phyloP scores from a whole-genome alignment of 208 protist species.

The Leptomonas pyrrhocoris region DNA sequence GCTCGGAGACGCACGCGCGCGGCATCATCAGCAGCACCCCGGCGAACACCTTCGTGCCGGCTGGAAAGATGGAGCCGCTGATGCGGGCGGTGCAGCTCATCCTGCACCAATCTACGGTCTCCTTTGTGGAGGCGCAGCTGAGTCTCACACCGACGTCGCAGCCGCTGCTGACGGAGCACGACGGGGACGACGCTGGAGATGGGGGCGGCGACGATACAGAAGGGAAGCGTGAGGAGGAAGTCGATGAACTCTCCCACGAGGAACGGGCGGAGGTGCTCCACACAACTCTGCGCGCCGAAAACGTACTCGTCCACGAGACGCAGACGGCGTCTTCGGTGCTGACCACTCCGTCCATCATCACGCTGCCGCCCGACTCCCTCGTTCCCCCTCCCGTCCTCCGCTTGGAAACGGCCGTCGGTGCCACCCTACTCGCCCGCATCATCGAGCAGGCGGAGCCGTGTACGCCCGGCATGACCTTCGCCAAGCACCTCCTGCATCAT shows the following conservation, averaged over 20 bases:
- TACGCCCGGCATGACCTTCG: slow-evolving; percentile 65
- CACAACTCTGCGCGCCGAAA: slow-evolving; percentile 33
- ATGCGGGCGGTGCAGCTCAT: slow-evolving; percentile 46
- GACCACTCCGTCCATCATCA: slow-evolving; percentile 41
- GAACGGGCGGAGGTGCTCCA: slow-evolving; percentile 24
- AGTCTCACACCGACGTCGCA: background rate
- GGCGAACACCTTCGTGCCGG: slow-evolving; percentile 34
- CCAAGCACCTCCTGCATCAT: slow-evolving; percentile 56
- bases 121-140: slow-evolving; percentile 35
- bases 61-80: slow-evolving; percentile 46
- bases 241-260: background rate
- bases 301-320: slow-evolving; percentile 22
- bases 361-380: slow-evolving; percentile 54
- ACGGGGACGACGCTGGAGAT: background rate
- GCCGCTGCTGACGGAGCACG: background rate
- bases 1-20: slow-evolving; percentile 15
- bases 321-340: slow-evolving; percentile 4
- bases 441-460: slow-evolving; percentile 59
- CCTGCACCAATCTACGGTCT: slow-evolving; percentile 44
- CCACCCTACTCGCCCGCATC: slow-evolving; percentile 71
- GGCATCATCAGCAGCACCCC: slow-evolving; percentile 22
- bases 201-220: background rate
- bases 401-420: slow-evolving; percentile 68
- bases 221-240: background rate
- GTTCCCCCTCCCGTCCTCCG: slow-evolving; percentile 58